A percentile compares a stretch with the other conserved stretches of the same genome.
phyloP scores from a whole-genome alignment of 495 filamentous ascomycete genomes.

The Daldinia bambusicola region DNA sequence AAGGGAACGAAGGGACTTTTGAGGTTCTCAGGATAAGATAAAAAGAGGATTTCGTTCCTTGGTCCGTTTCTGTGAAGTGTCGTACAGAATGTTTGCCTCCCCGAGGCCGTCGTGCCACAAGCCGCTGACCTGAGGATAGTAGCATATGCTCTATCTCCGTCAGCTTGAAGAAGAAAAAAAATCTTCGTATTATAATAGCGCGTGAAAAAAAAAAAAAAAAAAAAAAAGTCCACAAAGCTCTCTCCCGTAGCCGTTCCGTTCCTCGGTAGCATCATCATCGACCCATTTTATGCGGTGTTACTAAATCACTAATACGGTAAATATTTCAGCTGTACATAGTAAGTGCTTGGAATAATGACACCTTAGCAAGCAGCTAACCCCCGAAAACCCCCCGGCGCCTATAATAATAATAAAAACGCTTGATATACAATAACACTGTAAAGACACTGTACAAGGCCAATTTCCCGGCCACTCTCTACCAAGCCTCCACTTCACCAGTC shows the following conservation, averaged over 20 bases:
- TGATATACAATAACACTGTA: conserved; percentile 19
- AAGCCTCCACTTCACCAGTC: conserved; percentile 40
- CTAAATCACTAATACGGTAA: conserved; percentile 8
- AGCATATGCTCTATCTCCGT: background rate
- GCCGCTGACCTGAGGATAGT: background rate
- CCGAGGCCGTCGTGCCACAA: background rate
- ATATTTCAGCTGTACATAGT: conserved; percentile 1
- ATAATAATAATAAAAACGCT: conserved; percentile 14
- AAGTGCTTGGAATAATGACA: conserved; percentile 14
- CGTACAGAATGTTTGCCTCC: background rate
- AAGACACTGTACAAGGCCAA: conserved; percentile 4
- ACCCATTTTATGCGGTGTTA: conserved; percentile 11
- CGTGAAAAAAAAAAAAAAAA: background rate
- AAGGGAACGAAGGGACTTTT: background rate
- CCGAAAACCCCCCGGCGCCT: conserved; percentile 10
- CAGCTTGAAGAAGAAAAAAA: background rate
- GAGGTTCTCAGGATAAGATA: background rate
- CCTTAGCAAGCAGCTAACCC: conserved; percentile 4
- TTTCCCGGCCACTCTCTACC: conserved; percentile 19
- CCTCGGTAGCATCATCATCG: conserved; percentile 6
- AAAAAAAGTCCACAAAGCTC: background rate
- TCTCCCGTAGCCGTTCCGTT: background rate
- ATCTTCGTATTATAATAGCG: background rate
- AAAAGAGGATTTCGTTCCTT: conserved; percentile 2
- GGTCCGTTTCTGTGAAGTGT: background rate